Base-by-base conservation (phyloP, 352 stramenopile species). In the Phytophthora hibernalis region DNA sequence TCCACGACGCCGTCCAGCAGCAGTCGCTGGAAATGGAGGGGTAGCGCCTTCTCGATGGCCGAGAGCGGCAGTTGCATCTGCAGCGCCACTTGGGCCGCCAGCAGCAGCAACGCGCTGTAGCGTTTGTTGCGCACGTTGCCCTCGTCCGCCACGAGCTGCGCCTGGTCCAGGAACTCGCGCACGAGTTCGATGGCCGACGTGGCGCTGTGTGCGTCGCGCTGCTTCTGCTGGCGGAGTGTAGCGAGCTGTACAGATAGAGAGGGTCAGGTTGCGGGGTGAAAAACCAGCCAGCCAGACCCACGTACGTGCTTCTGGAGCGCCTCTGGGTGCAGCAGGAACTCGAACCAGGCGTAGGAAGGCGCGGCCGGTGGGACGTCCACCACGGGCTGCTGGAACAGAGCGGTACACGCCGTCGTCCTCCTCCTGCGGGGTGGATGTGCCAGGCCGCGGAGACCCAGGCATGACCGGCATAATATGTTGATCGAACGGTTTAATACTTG, bases 91-190 rank as follows among this genome's bases (percentile, higher is more conserved):
- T 92, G 82, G 2, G 87, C 87, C 12, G 87, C 87, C 18, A 93
- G 54, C n/a, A 84, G 78, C 38, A 91, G 67, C 57, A 95, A 59
- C 22, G 81, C 83, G 35, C 74, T 76, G 70, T 93, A 91, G 28
- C 87, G 79, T 44, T 92, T 87, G 71, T 92, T 91, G 62, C 84
- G 81, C 28, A 76, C 71, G 62, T 92, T 85, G 45, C 85, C 82
- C 63, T 94, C 83, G 63, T 91, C 76, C 2, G 87, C 82, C 11
- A 92, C 85, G 26, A 94, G 81, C 70, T 95, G 83, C 61, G 84
- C 87, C 55, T 95, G 87, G 67, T 92, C 83, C 24, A 95, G 72
- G 65, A 95, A 92, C 69, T 95, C 87, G 35, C 85, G 85, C 55
- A 93, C 79, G 37, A 93, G 69, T 53, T 93, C 85, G 48, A 92